These are phyloP conservation scores for Trametes cingulata DNA, from an alignment of 768 basidiomycete genomes.

Conservation along the genomic window DNA sequence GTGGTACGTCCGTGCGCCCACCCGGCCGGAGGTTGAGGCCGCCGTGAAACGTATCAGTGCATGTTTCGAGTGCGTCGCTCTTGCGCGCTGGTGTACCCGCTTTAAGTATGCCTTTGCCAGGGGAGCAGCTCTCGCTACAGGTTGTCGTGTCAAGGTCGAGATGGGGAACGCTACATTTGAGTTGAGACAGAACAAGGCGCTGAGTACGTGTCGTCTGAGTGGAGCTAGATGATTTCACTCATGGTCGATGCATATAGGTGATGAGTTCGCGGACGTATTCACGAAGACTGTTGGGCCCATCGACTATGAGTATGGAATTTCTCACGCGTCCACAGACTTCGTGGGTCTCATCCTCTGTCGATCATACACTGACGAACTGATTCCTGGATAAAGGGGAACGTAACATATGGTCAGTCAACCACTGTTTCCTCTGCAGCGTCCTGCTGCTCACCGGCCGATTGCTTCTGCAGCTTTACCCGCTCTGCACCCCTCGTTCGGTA, in stretches of 20 bases:
- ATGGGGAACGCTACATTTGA: constrained; percentile 45
- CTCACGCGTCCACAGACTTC: constrained; percentile 79
- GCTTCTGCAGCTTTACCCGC: constrained; percentile 52
- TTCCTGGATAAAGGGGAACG: constrained; percentile 54
- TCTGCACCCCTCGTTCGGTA: constrained; percentile 71
- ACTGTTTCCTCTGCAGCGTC: neutral
- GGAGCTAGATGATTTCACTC: too few species aligned
- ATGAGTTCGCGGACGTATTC: constrained; percentile 63
- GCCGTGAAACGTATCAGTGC: constrained; percentile 60
- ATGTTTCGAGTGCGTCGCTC: constrained; percentile 64
- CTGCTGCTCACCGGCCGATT: neutral
- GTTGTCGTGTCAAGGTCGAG: constrained; percentile 51
- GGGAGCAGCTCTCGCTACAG: constrained; percentile 68
- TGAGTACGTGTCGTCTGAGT: constrained; percentile 52
- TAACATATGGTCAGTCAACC: constrained; percentile 60
- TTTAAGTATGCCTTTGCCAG: constrained; percentile 34
- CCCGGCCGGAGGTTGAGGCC: constrained; percentile 57
- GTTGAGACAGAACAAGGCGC: constrained; percentile 64
- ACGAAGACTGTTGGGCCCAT: constrained; percentile 61
- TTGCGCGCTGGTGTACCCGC: neutral
- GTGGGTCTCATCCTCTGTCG: constrained; percentile 43
- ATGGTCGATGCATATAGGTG: constrained; percentile 50
- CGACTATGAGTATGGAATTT: constrained; percentile 68
- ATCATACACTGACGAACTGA: neutral
- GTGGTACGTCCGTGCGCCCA: constrained; percentile 75